These are phyloP conservation scores for Penicillium paradoxum DNA, from an alignment of 495 filamentous ascomycete genomes.

Conservation along the genomic window DNA sequence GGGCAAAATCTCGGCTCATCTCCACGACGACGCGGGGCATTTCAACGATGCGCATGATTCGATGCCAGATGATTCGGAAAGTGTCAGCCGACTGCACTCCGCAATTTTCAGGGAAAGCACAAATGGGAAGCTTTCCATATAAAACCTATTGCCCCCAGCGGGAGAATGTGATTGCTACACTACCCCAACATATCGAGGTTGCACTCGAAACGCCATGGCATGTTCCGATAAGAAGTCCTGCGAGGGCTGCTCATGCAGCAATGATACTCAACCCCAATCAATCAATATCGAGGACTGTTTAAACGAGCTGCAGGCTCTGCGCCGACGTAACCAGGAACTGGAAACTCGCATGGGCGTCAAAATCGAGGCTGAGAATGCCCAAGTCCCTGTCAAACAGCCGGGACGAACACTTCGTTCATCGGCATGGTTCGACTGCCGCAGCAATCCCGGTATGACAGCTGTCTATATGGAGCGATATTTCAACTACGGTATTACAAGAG, in stretches of 20 bases:
- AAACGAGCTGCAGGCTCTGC: constrained; percentile 19
- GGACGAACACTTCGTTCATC: constrained; percentile 41
- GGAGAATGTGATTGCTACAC: neutral
- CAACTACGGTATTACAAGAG: constrained; percentile 50
- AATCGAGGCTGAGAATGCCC: neutral
- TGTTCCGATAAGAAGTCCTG: constrained; percentile 33
- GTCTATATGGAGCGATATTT: constrained; percentile 53
- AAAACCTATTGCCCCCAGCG: neutral
- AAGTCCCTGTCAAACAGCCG: constrained; percentile 12
- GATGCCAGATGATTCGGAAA: neutral
- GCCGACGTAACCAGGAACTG: constrained; percentile 24
- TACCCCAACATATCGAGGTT: neutral
- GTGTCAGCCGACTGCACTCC: constrained; percentile 3
- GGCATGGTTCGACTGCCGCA: constrained; percentile 44
- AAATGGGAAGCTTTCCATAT: constrained; percentile 1
- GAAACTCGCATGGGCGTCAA: constrained; percentile 19
- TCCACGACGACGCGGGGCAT: neutral
- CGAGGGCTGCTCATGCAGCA: constrained; percentile 37
- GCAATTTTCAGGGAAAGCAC: neutral
- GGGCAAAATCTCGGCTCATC: constrained; percentile 8
- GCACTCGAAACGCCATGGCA: constrained; percentile 22
- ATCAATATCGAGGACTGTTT: constrained; percentile 24
- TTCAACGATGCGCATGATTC: neutral
- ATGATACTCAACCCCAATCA: constrained; percentile 14
- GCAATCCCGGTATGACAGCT: constrained; percentile 47